Evolutionary conservation across 2,329 filamentous ascomycete species (phyloP), one percentile per base, ranked within the genome.

Genomic region (Ophiostoma novo-ulmi): DNA sequence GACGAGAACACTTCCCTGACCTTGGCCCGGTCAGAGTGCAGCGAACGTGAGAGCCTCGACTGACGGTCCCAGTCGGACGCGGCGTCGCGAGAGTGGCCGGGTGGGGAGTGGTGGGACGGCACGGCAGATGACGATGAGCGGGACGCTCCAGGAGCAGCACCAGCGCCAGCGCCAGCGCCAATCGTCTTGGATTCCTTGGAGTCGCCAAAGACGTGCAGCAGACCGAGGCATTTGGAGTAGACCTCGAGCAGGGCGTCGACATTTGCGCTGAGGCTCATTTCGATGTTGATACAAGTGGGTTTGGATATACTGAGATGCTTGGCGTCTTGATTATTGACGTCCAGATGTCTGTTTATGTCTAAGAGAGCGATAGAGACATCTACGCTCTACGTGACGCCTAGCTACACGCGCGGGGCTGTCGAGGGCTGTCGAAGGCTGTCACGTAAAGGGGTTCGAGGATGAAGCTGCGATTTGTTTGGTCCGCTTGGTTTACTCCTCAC

Each of bases 211-310:
- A 78, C 20, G 78, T 65, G 63, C 36, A 65, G 36, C n/a, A 39
- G 63, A 31, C 63, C 77, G 44, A 84, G 77, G 72, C 82, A 83
- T 73, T 79, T 82, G 67, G 80, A 79, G 71, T 85, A 86, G 14
- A 82, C 81, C 67, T 82, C 79, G 22, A 86, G 76, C 17, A 87
- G 78, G 8, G 80, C 79, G 4, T 77, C 76, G 64, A 86, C 80
- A 22, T 79, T 79, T 68, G 80, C 77, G 69, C 82, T 80, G 73
- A 86, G 84, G 48, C 79, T 75, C 78, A 79, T 78, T 14, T 8
- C 68, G 52, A 10, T 10, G 8, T 31, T 5, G 55, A 10, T 31
- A 22, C 26, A 39, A 39, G 38, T 39, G 8, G 38, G 2, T 13
- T 39, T 39, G 38, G 0, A 31, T 39, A 13, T 39, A 39, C 38